These are phyloP conservation scores for Colletotrichum orchidophilum DNA, from an alignment of 2,329 filamentous ascomycete genomes.

Conservation along the genomic window DNA sequence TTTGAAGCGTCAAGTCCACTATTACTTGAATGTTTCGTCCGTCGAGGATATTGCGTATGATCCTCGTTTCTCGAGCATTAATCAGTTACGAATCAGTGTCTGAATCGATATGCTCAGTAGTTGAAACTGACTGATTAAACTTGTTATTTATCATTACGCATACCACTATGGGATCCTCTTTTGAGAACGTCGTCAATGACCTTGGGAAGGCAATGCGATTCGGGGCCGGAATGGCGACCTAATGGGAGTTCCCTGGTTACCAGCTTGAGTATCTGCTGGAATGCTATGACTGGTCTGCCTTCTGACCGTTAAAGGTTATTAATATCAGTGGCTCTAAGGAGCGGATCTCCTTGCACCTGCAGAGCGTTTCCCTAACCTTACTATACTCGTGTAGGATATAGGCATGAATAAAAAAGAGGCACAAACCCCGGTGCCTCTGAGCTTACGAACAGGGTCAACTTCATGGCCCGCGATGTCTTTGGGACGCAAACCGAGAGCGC, in stretches of 20 bases:
- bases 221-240: slow-evolving; percentile 6
- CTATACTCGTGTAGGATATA: slow-evolving; percentile 46
- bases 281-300: slow-evolving; percentile 15
- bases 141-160: neutral
- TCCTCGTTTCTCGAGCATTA: too few species aligned
- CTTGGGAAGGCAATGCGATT: slow-evolving; percentile 10
- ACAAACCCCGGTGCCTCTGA: slow-evolving; percentile 21
- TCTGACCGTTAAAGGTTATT: slow-evolving; percentile 26
- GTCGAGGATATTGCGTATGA: too few species aligned
- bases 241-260: slow-evolving; percentile 16
- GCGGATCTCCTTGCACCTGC: slow-evolving; percentile 39
- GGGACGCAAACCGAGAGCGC: slow-evolving; percentile 36
- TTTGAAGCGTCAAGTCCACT: neutral
- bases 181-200: neutral
- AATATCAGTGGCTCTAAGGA: slow-evolving; percentile 40
- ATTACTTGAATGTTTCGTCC: too few species aligned
- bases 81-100: too few species aligned
- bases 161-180: neutral
- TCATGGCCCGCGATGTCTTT: slow-evolving; percentile 34
- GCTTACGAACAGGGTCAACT: slow-evolving; percentile 9
- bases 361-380: slow-evolving; percentile 37
- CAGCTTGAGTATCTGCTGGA: slow-evolving; percentile 12
- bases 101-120: too few species aligned
- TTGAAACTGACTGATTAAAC: neutral
- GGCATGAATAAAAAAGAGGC: slow-evolving; percentile 29